phyloP scores from a whole-genome alignment of 371 early-diverging fungal species.

The Parasitella parasitica region DNA sequence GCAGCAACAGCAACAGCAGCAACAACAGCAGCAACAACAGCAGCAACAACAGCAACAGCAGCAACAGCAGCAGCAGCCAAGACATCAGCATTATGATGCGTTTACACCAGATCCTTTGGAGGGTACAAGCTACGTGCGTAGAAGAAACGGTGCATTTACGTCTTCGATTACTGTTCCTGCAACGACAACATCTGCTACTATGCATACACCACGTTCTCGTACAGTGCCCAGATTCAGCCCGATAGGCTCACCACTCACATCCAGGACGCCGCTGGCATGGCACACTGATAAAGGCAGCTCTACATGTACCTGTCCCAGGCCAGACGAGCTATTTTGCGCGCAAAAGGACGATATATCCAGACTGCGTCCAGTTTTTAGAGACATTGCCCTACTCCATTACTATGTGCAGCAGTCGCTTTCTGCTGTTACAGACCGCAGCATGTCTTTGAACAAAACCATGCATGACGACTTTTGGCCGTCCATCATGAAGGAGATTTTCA shows the following conservation, averaged over 20 bases:
- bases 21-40: not conserved
- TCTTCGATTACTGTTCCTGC: not conserved
- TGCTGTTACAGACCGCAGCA: slow-evolving; percentile 54
- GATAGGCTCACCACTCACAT: slow-evolving; percentile 9
- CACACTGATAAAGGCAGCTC: slow-evolving; percentile 12
- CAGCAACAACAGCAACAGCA: not conserved
- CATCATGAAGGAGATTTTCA: slow-evolving; percentile 45
- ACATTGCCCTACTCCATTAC: slow-evolving; percentile 35
- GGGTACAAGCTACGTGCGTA: not conserved
- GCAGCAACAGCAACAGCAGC: not conserved
- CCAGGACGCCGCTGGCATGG: slow-evolving; percentile 17
- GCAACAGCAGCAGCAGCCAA: not conserved
- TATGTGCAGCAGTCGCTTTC: slow-evolving; percentile 52
- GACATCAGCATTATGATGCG: not conserved
- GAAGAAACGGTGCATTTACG: not conserved
- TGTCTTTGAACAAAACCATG: slow-evolving; percentile 43
- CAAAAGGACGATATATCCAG: slow-evolving; percentile 28
- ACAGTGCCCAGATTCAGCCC: slow-evolving; percentile 25
- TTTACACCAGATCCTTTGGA: not conserved
- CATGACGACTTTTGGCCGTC: slow-evolving; percentile 41
- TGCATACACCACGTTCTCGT: slow-evolving; percentile 7
- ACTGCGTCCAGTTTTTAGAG: slow-evolving; percentile 19
- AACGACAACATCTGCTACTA: not conserved
- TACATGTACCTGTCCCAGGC: slow-evolving; percentile 19
- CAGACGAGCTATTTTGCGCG: slow-evolving; percentile 27